These are phyloP conservation scores for Monilinia fructigena DNA, from an alignment of 2,329 filamentous ascomycete genomes.

Conservation along the genomic window DNA sequence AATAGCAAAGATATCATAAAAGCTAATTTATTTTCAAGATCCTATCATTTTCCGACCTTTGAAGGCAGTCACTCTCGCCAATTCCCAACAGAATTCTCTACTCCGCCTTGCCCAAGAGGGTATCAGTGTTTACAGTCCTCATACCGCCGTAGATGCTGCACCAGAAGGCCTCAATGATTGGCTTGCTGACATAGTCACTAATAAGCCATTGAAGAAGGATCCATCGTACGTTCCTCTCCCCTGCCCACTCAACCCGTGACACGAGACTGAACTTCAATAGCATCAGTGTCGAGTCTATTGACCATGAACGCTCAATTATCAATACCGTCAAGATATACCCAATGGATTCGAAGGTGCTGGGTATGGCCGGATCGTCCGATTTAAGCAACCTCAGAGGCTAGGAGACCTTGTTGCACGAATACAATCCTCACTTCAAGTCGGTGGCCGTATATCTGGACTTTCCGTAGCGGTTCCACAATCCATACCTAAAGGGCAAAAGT, in stretches of 20 bases:
- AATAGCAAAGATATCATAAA: background rate
- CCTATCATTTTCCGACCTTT: conserved; percentile 94
- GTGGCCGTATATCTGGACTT: conserved; percentile 27
- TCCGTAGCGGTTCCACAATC: conserved; percentile 39
- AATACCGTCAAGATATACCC: conserved; percentile 33
- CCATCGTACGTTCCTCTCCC: conserved; percentile 18
- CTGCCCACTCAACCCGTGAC: background rate
- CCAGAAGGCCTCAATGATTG: conserved; percentile 86
- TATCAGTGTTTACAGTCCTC: conserved; percentile 92
- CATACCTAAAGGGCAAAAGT: conserved; percentile 26
- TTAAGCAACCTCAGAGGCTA: conserved; percentile 33
- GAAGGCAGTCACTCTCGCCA: conserved; percentile 79
- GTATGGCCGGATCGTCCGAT: conserved; percentile 40
- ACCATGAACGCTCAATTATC: conserved; percentile 33
- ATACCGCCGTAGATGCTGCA: conserved; percentile 90
- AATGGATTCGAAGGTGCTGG: conserved; percentile 37
- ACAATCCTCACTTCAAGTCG: conserved; percentile 26
- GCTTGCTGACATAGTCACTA: conserved; percentile 80
- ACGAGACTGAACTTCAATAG: conserved; percentile 29
- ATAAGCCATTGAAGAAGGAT: conserved; percentile 9
- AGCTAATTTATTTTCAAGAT: conserved; percentile 52
- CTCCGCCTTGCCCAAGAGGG: conserved; percentile 79
- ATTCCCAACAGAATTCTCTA: conserved; percentile 84
- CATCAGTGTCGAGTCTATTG: background rate
- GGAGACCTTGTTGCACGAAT: conserved; percentile 34